Conservation (phyloP, 176 grass and related monocot species). For the Olyra latifolia region DNA sequence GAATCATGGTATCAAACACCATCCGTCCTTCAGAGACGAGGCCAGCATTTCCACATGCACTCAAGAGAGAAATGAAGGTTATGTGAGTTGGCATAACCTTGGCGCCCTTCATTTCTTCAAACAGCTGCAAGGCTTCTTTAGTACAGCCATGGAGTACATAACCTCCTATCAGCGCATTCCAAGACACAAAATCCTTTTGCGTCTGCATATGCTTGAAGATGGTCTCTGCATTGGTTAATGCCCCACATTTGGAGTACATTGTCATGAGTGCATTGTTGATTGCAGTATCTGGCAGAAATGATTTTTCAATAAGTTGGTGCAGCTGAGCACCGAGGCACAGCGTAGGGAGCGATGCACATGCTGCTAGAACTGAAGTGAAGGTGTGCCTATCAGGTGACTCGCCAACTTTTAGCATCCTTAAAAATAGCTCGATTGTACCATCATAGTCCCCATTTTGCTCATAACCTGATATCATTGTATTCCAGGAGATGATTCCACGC, state of each 20-base stretch:
- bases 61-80: constrained; percentile 70
- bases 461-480: constrained; percentile 78
- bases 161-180: constrained; percentile 68
- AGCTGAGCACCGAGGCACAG: constrained; percentile 57
- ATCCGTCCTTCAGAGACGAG: constrained; percentile 61
- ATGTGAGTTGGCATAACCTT: constrained; percentile 51
- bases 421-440: constrained; percentile 48
- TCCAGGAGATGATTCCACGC: constrained; percentile 55
- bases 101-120: constrained; percentile 58
- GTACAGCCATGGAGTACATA: constrained; percentile 64
- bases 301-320: constrained; percentile 73
- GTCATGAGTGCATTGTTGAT: constrained; percentile 72
- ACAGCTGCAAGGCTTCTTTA: constrained; percentile 55
- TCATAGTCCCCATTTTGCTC: constrained; percentile 60
- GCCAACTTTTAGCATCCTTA: constrained; percentile 48
- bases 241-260: constrained; percentile 78
- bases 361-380: constrained; percentile 69
- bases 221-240: constrained; percentile 44
- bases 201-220: constrained; percentile 60
- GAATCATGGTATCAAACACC: constrained; percentile 65
- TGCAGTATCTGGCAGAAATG: constrained; percentile 55
- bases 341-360: constrained; percentile 62
- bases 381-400: constrained; percentile 60
- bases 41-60: constrained; percentile 68
- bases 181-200: constrained; percentile 56